phyloP scores from a whole-genome alignment of 352 stramenopile genomes.

The Pythium plurisporium region DNA sequence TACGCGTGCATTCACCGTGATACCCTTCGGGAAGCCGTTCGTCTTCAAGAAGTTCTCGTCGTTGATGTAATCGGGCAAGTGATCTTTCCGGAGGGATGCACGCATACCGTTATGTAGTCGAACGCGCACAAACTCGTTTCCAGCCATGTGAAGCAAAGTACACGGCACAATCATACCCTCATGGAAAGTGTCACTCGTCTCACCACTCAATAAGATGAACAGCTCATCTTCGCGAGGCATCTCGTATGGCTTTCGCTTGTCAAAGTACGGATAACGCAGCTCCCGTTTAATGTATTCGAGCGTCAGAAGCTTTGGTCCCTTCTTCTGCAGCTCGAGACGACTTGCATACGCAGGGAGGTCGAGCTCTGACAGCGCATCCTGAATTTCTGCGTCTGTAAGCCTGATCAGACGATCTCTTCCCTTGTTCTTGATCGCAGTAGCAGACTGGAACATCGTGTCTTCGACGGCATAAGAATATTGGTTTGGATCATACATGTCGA shows the following conservation, averaged over 20 bases:
- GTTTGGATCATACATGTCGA: constrained; percentile 89
- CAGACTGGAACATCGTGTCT: constrained; percentile 90
- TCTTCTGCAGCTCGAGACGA: constrained; percentile 86
- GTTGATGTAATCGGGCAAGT: constrained; percentile 75
- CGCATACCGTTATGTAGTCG: constrained; percentile 82
- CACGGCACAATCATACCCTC: constrained; percentile 84
- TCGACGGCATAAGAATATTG: constrained; percentile 89
- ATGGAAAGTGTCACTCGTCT: constrained; percentile 76
- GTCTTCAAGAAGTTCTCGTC: constrained; percentile 21
- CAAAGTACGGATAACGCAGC: constrained; percentile 87
- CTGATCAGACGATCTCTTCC: constrained; percentile 17
- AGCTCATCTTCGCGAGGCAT: constrained; percentile 81
- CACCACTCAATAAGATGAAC: constrained; percentile 83
- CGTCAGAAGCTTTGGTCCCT: constrained; percentile 82
- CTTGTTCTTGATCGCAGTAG: constrained; percentile 57
- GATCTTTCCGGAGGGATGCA: constrained; percentile 67
- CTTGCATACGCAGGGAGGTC: constrained; percentile 84
- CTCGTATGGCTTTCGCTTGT: constrained; percentile 83
- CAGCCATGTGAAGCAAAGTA: constrained; percentile 79
- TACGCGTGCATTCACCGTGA: constrained; percentile 87
- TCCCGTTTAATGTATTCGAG: constrained; percentile 89
- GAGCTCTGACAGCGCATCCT: constrained; percentile 82
- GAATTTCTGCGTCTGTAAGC: constrained; percentile 69
- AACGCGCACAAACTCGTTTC: constrained; percentile 76
- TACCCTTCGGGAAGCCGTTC: constrained; percentile 69